These are phyloP conservation scores for Phialemoniopsis sp. DNA, from an alignment of 2,329 filamentous ascomycete species.

Conservation along the genomic window DNA sequence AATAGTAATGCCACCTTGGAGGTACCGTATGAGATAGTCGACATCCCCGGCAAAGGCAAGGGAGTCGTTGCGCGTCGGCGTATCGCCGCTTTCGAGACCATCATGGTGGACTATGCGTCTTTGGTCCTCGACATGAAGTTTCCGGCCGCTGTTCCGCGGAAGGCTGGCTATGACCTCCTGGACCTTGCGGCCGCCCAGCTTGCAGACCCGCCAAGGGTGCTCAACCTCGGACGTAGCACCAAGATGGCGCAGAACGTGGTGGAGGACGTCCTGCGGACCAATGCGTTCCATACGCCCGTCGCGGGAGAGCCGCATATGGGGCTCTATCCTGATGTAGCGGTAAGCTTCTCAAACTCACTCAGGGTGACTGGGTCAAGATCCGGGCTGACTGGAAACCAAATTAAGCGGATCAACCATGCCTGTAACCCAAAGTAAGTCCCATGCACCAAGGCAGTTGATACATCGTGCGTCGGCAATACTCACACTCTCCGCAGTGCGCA, in stretches of 20 bases:
- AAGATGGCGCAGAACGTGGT: conserved; percentile 18
- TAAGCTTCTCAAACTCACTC: not conserved
- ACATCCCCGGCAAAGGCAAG: conserved; percentile 21
- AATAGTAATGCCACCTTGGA: not conserved
- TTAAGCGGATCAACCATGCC: conserved; percentile 26
- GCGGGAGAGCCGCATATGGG: conserved; percentile 14
- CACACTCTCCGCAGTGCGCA: conserved; percentile 17
- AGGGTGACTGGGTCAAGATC: no score
- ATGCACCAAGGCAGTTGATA: no score
- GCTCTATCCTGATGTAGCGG: conserved; percentile 14
- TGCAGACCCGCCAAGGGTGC: conserved; percentile 17
- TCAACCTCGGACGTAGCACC: conserved; percentile 20
- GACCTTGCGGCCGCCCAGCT: conserved; percentile 21
- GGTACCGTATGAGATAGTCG: conserved; percentile 19
- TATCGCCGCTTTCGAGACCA: conserved; percentile 18
- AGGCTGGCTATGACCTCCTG: conserved; percentile 20
- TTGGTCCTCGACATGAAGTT: conserved; percentile 24
- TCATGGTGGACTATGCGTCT: conserved; percentile 26
- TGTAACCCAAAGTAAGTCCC: conserved; percentile 27
- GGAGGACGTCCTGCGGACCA: conserved; percentile 28
- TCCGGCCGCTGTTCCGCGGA: conserved; percentile 16
- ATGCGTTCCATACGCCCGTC: conserved; percentile 21
- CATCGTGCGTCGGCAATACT: no score
- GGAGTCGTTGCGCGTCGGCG: conserved; percentile 20
- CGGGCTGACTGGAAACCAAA: no score